A percentile compares a stretch with the other conserved stretches of the same genome.
phyloP scores from a whole-genome alignment of 768 basidiomycete species.

The Candolleomyces eurysporus region DNA sequence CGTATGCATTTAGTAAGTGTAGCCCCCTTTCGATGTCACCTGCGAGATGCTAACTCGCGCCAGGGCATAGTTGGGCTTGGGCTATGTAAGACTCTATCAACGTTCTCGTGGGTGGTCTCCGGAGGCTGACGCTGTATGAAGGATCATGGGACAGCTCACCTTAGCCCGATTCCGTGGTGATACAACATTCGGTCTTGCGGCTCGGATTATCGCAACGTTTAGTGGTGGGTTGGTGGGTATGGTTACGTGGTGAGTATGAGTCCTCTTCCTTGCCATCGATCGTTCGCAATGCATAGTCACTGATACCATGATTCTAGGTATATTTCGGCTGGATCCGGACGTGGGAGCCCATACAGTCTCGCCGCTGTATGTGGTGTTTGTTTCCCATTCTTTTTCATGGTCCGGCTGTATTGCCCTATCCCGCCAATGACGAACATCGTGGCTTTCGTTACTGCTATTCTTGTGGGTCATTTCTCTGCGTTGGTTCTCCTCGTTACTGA shows the following conservation, averaged over 20 bases:
- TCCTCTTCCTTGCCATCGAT: background rate
- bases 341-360: slow-evolving; percentile 67
- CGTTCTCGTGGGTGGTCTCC: background rate
- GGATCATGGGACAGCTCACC: slow-evolving; percentile 75
- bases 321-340: slow-evolving; percentile 59
- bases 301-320: slow-evolving; percentile 45
- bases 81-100: slow-evolving; percentile 45
- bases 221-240: slow-evolving; percentile 61
- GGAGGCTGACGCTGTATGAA: slow-evolving; percentile 19
- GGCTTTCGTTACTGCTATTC: slow-evolving; percentile 57
- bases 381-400: slow-evolving; percentile 71
- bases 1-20: slow-evolving; percentile 57
- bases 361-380: slow-evolving; percentile 65
- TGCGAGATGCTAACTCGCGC: slow-evolving; percentile 3
- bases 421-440: slow-evolving; percentile 71
- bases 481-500: too few species aligned
- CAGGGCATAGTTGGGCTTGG: slow-evolving; percentile 70
- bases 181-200: slow-evolving; percentile 62
- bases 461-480: slow-evolving; percentile 41
- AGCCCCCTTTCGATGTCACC: background rate
- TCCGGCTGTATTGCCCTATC: slow-evolving; percentile 72
- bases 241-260: slow-evolving; percentile 56
- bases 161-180: slow-evolving; percentile 73
- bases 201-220: slow-evolving; percentile 64
- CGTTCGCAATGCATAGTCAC: too few species aligned